These are phyloP conservation scores for Trichoderma endophyticum DNA, from an alignment of 2,329 filamentous ascomycete species.

Conservation along the genomic window DNA sequence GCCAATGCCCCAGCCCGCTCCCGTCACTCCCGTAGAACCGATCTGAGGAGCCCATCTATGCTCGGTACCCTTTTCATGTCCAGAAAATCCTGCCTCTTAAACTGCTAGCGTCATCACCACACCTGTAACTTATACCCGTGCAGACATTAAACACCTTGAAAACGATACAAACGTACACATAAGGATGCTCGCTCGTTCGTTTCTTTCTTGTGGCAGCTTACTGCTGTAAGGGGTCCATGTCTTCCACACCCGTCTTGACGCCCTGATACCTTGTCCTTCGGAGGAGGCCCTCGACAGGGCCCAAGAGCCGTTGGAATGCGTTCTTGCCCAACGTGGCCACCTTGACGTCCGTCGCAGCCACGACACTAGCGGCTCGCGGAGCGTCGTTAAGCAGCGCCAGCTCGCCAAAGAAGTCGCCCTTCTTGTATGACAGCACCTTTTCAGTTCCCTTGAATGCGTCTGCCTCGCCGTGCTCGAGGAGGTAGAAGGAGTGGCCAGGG, in stretches of 20 bases:
- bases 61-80: constrained; percentile 14
- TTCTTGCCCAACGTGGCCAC: constrained; percentile 89
- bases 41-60: constrained; percentile 16
- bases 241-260: constrained; percentile 60
- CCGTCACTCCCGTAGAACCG: constrained; percentile 16
- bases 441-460: constrained; percentile 79
- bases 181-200: not conserved
- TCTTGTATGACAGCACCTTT: constrained; percentile 76
- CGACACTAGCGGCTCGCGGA: constrained; percentile 83
- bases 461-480: constrained; percentile 83
- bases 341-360: constrained; percentile 83
- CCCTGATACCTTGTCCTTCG: constrained; percentile 67
- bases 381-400: constrained; percentile 90
- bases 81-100: constrained; percentile 14
- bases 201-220: constrained; percentile 21
- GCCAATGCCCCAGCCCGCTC: constrained; percentile 15
- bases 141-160: not conserved
- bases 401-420: constrained; percentile 97
- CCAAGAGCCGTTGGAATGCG: constrained; percentile 89
- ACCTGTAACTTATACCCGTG: not conserved
- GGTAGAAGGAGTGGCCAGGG: constrained; percentile 85
- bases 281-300: constrained; percentile 93
- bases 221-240: constrained; percentile 62
- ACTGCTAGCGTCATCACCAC: constrained; percentile 4
- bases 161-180: not conserved